Conservation (phyloP, 192 early-diverging fungal genomes). For the Allomyces arbusculus region DNA sequence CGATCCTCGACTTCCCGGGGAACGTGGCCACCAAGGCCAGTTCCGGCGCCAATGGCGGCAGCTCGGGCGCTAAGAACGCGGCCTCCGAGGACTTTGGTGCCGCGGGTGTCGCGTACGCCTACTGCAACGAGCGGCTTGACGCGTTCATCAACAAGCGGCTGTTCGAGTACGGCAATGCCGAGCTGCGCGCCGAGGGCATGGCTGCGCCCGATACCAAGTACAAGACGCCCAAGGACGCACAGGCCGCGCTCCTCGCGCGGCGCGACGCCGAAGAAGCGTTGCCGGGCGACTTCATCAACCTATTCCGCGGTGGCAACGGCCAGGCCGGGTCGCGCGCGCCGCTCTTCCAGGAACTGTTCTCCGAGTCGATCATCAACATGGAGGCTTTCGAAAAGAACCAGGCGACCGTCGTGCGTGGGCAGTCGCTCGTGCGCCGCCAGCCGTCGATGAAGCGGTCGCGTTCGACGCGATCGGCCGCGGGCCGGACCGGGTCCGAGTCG, state of each 20-base stretch:
- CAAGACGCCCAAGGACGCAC: neutral
- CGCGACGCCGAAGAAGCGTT: constrained; percentile 43
- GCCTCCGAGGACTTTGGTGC: neutral
- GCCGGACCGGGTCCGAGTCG: neutral
- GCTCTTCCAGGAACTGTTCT: neutral
- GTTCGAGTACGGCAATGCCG: constrained; percentile 25
- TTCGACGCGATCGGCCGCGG: neutral
- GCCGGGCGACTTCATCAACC: constrained; percentile 57
- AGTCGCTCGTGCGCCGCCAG: neutral
- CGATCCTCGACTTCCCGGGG: constrained; percentile 38
- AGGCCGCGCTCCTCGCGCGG: constrained; percentile 17
- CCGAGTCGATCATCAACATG: neutral
- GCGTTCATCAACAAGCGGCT: constrained; percentile 35
- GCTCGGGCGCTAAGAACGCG: neutral
- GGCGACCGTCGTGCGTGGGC: neutral
- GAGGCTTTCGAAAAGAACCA: neutral
- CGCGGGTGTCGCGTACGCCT: constrained; percentile 2
- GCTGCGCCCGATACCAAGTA: neutral
- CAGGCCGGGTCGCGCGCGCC: neutral
- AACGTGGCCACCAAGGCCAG: constrained; percentile 40
- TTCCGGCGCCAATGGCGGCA: constrained; percentile 5
- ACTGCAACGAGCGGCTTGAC: constrained; percentile 48
- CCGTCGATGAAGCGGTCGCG: neutral
- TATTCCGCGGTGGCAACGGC: constrained; percentile 31
- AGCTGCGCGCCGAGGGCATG: constrained; percentile 8